A percentile compares a stretch with the other conserved stretches of the same genome.
Evolutionary conservation across 345 rosid genomes (phyloP).

Genomic region (Eucalyptus lansdowneana): DNA sequence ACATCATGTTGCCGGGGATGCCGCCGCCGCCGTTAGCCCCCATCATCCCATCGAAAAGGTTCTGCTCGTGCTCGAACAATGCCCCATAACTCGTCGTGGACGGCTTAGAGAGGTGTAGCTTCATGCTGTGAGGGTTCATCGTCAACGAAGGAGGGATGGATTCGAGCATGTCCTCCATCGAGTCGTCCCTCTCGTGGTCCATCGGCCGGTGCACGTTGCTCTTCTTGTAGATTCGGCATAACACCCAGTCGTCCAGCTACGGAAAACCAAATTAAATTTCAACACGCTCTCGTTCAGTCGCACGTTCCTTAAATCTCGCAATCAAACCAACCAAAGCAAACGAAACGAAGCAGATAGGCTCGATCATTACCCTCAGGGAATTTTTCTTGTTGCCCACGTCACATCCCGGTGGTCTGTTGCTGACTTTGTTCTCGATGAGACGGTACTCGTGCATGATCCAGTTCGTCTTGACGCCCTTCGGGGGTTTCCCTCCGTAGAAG

Average conservation of each 20-base stretch:
- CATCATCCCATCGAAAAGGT: slow-evolving; percentile 29
- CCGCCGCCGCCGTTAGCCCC: neutral
- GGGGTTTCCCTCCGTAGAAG: slow-evolving; percentile 93
- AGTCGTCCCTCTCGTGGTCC: slow-evolving; percentile 53
- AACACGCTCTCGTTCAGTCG: neutral
- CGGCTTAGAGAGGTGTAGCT: slow-evolving; percentile 7
- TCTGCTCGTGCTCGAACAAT: slow-evolving; percentile 26
- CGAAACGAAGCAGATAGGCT: neutral
- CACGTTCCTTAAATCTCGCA: neutral
- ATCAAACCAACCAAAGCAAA: neutral
- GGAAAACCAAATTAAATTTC: neutral
- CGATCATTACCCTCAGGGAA: slow-evolving; percentile 62
- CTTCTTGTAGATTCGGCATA: slow-evolving; percentile 91
- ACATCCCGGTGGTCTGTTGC: slow-evolving; percentile 47
- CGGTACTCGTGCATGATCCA: slow-evolving; percentile 99
- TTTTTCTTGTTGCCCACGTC: slow-evolving; percentile 67
- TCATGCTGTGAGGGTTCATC: slow-evolving; percentile 9
- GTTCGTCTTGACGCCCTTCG: slow-evolving; percentile 89
- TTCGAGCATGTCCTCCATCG: slow-evolving; percentile 35
- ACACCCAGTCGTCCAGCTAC: slow-evolving; percentile 96
- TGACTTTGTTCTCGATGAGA: slow-evolving; percentile 36
- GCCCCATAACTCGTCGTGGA: slow-evolving; percentile 15
- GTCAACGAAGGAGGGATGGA: slow-evolving; percentile 38
- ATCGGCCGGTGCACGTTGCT: slow-evolving; percentile 28
- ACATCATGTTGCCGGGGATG: neutral